A percentile compares a stretch with the other conserved stretches of the same genome.
Evolutionary conservation across 441 rosid genomes (phyloP).

Genomic region (Geranium incanum): DNA sequence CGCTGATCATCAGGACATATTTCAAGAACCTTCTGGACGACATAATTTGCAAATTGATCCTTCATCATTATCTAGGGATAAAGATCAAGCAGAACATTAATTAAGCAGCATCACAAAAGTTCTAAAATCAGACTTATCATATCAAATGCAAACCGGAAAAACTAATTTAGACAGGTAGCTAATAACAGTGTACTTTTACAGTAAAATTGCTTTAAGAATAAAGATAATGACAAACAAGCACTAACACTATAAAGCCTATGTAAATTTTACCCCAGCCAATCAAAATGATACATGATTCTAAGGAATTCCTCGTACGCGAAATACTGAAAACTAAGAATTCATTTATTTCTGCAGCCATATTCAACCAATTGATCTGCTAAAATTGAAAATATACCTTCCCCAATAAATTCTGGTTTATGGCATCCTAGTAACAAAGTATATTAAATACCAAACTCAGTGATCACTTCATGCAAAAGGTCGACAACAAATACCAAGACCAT

Average conservation of each 20-base stretch:
- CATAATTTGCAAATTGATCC: constrained; percentile 87
- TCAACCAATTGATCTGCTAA: too few species aligned
- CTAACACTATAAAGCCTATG: not conserved
- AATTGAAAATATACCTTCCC: too few species aligned
- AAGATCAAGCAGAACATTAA: not conserved
- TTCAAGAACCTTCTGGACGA: constrained; percentile 80
- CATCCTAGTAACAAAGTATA: too few species aligned
- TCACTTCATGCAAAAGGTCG: too few species aligned
- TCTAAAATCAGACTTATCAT: not conserved
- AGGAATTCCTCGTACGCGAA: too few species aligned
- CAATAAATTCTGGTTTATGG: too few species aligned
- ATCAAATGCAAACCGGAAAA: not conserved
- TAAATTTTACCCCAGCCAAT: not conserved
- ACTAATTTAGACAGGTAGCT: not conserved
- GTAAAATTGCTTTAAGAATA: not conserved
- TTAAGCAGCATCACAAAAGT: too few species aligned
- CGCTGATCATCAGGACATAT: constrained; percentile 53
- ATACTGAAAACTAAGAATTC: too few species aligned
- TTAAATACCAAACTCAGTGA: too few species aligned
- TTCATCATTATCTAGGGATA: constrained; percentile 65
- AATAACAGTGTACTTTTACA: not conserved
- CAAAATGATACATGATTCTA: not conserved
- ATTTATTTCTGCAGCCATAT: too few species aligned
- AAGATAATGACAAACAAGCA: not conserved
- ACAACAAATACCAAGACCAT: too few species aligned